Evolutionary conservation across 352 stramenopile species (phyloP), one percentile per base, ranked within the genome.

Genomic region (Phytophthora pseudosyringae): DNA sequence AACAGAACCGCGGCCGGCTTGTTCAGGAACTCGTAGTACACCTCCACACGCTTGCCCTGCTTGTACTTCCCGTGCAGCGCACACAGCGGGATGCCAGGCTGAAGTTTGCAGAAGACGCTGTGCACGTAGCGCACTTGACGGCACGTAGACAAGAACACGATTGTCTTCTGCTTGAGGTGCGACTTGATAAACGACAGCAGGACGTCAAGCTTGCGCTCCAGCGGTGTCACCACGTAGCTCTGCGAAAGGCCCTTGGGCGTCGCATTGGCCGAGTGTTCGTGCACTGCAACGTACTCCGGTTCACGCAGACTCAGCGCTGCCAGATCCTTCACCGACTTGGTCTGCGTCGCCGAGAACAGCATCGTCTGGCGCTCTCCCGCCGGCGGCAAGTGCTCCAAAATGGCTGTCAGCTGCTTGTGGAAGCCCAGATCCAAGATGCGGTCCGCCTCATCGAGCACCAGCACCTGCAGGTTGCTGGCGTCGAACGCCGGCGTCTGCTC

Each of bases 371-470:
- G 79, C 40, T 85, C 77, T 21, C 76, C 50, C 10, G 73, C 59
- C 21, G 67, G 70, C 18, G 97, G 98, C 44, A 99, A 80, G 56
- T 98, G 88, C 64, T 97, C 96, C 40, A 99, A 88, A 70, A 99
- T 99, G 18, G 89, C 78, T 25, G 93, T 83, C 64, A 99, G 89
- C 76, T 99, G 97, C 65, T 99, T 94, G 62, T 99, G 97, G 79
- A 99, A 99, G 5, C 98, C 98, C 73, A 99, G 93, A 77, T 99
- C 96, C 29, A 99, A 70, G 58, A 99, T 99, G 25, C 98, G 85
- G 79, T 99, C 98, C 4, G 98, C 98, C 78, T 99, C 98, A 71
- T 99, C 98, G 60, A 99, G 96, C 21, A 99, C 96, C 44, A 99
- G 89, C 32, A 99, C 71, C 69, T 97, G 89, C 21, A 99, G 65